Evolutionary conservation across 768 basidiomycete species (phyloP).

Genomic region (Ramaria sp.): DNA sequence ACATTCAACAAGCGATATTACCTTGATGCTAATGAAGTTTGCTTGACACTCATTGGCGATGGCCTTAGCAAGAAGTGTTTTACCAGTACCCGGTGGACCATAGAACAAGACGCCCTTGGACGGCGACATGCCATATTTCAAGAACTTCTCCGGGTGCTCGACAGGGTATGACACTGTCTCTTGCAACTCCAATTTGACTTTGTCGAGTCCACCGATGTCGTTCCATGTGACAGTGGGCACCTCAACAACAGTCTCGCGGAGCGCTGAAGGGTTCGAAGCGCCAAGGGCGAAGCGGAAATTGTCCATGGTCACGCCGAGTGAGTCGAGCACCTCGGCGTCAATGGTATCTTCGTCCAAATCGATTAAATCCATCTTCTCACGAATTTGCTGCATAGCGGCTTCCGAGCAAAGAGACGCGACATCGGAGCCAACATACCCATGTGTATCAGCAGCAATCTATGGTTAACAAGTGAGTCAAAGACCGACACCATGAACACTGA

Average conservation of each 20-base stretch:
- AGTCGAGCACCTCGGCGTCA: constrained; percentile 97
- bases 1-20: constrained; percentile 16
- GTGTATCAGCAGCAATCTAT: constrained; percentile 96
- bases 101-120: constrained; percentile 99
- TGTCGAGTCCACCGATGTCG: constrained; percentile 98
- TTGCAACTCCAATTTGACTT: constrained; percentile 98
- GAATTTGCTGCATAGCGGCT: constrained; percentile 99
- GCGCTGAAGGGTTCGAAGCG: constrained; percentile 93
- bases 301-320: constrained; percentile 98
- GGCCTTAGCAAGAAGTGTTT: constrained; percentile 96
- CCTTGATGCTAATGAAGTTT: constrained; percentile 99
- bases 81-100: constrained; percentile 99
- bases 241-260: constrained; percentile 98
- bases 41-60: constrained; percentile 99
- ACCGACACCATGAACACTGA: background rate
- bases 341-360: constrained; percentile 97
- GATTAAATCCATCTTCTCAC: constrained; percentile 99
- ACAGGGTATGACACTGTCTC: constrained; percentile 99
- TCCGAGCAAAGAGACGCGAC: constrained; percentile 96
- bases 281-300: constrained; percentile 99
- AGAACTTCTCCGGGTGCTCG: constrained; percentile 99
- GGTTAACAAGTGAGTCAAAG: background rate
- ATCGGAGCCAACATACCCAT: constrained; percentile 99
- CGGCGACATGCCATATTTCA: constrained; percentile 99
- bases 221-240: constrained; percentile 98